A percentile compares a stretch with the other conserved stretches of the same genome.
phyloP scores from a whole-genome alignment of 2,329 filamentous ascomycete species.

The Pseudocercospora fijiensis region DNA sequence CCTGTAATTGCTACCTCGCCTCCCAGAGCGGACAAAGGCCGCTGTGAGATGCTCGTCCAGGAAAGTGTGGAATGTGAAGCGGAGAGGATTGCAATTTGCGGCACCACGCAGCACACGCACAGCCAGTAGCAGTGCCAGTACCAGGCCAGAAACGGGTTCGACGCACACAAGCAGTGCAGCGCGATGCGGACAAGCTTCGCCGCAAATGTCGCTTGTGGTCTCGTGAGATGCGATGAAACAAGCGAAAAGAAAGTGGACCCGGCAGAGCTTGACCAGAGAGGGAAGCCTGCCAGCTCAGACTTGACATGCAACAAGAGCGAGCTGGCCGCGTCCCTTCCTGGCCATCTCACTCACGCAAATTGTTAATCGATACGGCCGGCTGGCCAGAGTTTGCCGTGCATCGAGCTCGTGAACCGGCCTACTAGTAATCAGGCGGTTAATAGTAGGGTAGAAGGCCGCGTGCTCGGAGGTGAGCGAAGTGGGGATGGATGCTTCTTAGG shows the following conservation, averaged over 20 bases:
- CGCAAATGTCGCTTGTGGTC: conserved; percentile 27
- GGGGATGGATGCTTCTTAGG: neutral
- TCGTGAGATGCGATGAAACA: conserved; percentile 27
- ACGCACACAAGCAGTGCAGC: conserved; percentile 16
- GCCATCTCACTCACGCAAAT: conserved; percentile 2
- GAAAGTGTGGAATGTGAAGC: conserved; percentile 9
- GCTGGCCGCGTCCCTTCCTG: neutral
- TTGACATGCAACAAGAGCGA: conserved; percentile 1
- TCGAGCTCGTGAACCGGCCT: neutral
- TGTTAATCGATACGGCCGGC: neutral
- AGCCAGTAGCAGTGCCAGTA: conserved; percentile 6
- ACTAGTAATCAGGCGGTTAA: neutral
- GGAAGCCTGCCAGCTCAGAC: conserved; percentile 3
- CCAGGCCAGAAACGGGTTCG: conserved; percentile 12
- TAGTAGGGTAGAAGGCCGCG: neutral
- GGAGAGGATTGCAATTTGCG: conserved; percentile 11
- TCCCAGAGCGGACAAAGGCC: conserved; percentile 10
- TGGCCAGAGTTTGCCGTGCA: neutral
- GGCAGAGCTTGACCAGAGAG: conserved; percentile 6
- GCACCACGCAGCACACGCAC: conserved; percentile 11
- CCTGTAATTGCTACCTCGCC: neutral
- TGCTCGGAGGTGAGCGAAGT: neutral
- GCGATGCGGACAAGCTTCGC: conserved; percentile 25
- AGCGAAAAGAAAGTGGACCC: conserved; percentile 10
- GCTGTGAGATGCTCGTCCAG: conserved; percentile 13